Evolutionary conservation across 2,329 filamentous ascomycete genomes (phyloP).

Genomic region (Fusarium virguliforme): DNA sequence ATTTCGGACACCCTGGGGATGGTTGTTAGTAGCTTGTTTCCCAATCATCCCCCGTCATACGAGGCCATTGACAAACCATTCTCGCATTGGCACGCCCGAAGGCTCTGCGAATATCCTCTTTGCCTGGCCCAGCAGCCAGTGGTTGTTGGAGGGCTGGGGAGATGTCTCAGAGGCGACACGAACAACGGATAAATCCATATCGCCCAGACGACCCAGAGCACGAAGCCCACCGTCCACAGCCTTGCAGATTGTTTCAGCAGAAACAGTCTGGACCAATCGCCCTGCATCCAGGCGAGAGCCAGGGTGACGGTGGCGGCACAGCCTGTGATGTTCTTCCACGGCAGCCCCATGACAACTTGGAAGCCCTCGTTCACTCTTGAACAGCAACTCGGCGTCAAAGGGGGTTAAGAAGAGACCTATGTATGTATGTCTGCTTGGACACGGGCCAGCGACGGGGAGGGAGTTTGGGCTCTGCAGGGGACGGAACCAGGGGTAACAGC

Average conservation of each 20-base stretch:
- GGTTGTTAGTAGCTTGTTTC: conserved; percentile 40
- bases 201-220: conserved; percentile 59
- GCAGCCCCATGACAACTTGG: conserved; percentile 42
- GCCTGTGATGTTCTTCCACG: conserved; percentile 47
- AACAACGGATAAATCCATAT: conserved; percentile 66
- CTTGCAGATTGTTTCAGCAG: conserved; percentile 56
- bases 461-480: conserved; percentile 40
- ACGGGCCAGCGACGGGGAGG: background rate
- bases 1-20: conserved; percentile 71
- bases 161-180: conserved; percentile 65
- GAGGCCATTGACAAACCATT: conserved; percentile 61
- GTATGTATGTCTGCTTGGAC: too few species aligned
- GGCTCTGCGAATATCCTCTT: conserved; percentile 57
- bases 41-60: background rate
- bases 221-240: conserved; percentile 57
- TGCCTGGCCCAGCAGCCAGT: conserved; percentile 67
- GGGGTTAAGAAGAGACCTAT: background rate
- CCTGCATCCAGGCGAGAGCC: conserved; percentile 38
- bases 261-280: conserved; percentile 51
- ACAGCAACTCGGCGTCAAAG: conserved; percentile 2
- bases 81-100: conserved; percentile 63
- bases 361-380: background rate
- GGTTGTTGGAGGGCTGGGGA: conserved; percentile 63
- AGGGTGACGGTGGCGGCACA: conserved; percentile 48
- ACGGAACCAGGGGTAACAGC: conserved; percentile 27